phyloP scores from a whole-genome alignment of 2,329 filamentous ascomycete genomes.

The Aspergillus hortae region DNA sequence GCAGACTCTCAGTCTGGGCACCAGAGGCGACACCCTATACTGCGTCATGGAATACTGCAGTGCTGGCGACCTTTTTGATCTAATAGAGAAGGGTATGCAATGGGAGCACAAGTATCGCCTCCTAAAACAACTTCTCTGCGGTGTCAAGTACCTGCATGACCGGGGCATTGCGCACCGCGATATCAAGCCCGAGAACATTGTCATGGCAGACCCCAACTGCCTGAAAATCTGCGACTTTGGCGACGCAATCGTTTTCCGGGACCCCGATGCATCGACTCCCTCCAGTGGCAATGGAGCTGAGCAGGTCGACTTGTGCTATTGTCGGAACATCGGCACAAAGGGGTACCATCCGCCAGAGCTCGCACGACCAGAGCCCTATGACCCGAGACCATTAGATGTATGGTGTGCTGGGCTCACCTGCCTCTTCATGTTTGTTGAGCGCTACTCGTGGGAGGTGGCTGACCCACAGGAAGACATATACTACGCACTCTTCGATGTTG shows the following conservation, averaged over 20 bases:
- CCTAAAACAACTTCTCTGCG: constrained; percentile 84
- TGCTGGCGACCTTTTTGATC: constrained; percentile 72
- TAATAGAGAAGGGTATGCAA: constrained; percentile 69
- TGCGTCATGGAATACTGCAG: constrained; percentile 92
- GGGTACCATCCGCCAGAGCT: no score
- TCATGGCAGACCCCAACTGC: constrained; percentile 62
- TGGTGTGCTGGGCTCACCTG: constrained; percentile 85
- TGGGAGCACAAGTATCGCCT: constrained; percentile 71
- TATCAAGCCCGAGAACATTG: constrained; percentile 85
- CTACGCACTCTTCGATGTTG: no score
- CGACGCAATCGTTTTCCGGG: constrained; percentile 73
- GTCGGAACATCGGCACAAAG: no score
- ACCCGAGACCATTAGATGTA: constrained; percentile 76
- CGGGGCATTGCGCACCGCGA: constrained; percentile 88
- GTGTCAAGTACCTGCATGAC: constrained; percentile 74
- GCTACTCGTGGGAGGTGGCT: constrained; percentile 67
- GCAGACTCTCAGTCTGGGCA: constrained; percentile 70
- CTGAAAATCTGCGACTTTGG: constrained; percentile 92
- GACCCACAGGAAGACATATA: constrained; percentile 58
- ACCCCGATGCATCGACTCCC: constrained; percentile 79
- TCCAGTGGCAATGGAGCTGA: constrained; percentile 68
- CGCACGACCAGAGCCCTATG: constrained; percentile 50
- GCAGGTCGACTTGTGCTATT: constrained; percentile 30
- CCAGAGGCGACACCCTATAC: constrained; percentile 71
- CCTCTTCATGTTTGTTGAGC: constrained; percentile 59